Conservation (phyloP, 202 grass and related monocot genomes). For the Panicum hallii region DNA sequence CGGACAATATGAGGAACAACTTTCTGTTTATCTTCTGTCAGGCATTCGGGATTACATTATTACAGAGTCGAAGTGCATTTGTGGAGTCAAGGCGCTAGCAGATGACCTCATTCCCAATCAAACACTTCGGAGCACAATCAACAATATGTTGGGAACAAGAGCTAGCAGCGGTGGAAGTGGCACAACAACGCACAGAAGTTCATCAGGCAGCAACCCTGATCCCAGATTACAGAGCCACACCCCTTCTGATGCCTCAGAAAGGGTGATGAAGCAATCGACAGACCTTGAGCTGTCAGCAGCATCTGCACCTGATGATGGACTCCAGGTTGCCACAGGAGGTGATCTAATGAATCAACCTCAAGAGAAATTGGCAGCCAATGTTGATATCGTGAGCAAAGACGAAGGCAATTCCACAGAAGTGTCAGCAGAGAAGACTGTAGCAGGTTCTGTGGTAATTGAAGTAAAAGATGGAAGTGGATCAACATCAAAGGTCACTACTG, state of each 20-base stretch:
- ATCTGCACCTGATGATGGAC: slow-evolving; percentile 26
- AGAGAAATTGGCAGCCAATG: slow-evolving; percentile 28
- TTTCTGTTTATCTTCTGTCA: slow-evolving; percentile 33
- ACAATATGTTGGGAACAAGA: slow-evolving; percentile 53
- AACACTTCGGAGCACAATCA: slow-evolving; percentile 62
- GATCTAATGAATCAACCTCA: slow-evolving; percentile 5
- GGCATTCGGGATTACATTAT: slow-evolving; percentile 64
- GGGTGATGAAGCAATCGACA: slow-evolving; percentile 34
- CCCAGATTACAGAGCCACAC: slow-evolving; percentile 39
- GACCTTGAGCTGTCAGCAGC: slow-evolving; percentile 25
- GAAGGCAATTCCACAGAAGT: slow-evolving; percentile 43
- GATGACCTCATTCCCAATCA: slow-evolving; percentile 73
- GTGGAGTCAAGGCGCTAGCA: slow-evolving; percentile 64
- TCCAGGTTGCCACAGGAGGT: slow-evolving; percentile 16
- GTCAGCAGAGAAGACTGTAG: slow-evolving; percentile 41
- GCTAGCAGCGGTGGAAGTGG: slow-evolving; percentile 44
- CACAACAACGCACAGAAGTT: slow-evolving; percentile 62
- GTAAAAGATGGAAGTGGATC: slow-evolving; percentile 42
- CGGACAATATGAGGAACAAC: slow-evolving; percentile 23
- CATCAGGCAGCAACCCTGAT: slow-evolving; percentile 61
- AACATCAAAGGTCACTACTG: slow-evolving; percentile 22
- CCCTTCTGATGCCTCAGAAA: slow-evolving; percentile 41
- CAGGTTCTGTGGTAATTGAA: slow-evolving; percentile 34
- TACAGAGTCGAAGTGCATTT: slow-evolving; percentile 56
- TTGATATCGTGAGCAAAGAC: slow-evolving; percentile 31